A percentile compares a stretch with the other conserved stretches of the same genome.
phyloP scores from a whole-genome alignment of 1,284 basidiomycete species.

The Coniferiporia sulphurascens region DNA sequence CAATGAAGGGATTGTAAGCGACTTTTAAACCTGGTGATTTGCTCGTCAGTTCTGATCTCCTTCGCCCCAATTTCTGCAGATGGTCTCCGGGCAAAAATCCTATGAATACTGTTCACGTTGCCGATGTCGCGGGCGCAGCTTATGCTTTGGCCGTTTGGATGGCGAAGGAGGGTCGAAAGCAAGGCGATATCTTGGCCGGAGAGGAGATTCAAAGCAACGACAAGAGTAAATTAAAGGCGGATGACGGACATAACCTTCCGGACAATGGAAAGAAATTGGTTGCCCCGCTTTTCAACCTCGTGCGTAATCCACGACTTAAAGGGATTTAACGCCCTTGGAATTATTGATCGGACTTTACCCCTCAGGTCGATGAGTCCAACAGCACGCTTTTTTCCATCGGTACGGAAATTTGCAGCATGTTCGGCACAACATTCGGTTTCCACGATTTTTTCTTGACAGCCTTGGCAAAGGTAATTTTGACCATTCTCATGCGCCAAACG shows the following conservation, averaged over 20 bases:
- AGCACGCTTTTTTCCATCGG: slow-evolving; percentile 76
- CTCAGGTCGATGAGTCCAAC: slow-evolving; percentile 74
- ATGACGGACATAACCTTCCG: slow-evolving; percentile 55
- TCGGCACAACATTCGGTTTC: slow-evolving; percentile 84
- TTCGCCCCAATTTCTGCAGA: slow-evolving; percentile 30
- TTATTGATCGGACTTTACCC: background rate
- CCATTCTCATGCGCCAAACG: background rate
- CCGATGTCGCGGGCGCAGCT: slow-evolving; percentile 71
- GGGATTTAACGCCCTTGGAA: background rate
- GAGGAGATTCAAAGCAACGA: slow-evolving; percentile 67
- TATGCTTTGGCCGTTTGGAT: slow-evolving; percentile 80
- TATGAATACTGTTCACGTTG: slow-evolving; percentile 74
- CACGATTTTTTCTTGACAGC: slow-evolving; percentile 70
- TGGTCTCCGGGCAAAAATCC: slow-evolving; percentile 78
- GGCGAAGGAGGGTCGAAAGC: slow-evolving; percentile 48
- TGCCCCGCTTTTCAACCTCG: slow-evolving; percentile 81
- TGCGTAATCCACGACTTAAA: slow-evolving; percentile 28
- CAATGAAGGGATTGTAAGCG: slow-evolving; percentile 80
- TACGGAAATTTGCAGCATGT: slow-evolving; percentile 65
- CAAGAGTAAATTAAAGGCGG: slow-evolving; percentile 57
- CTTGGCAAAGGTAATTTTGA: slow-evolving; percentile 51
- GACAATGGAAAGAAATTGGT: slow-evolving; percentile 51
- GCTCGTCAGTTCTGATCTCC: slow-evolving; percentile 8
- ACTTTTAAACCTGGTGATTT: slow-evolving; percentile 14
- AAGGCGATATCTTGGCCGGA: slow-evolving; percentile 61